Base-by-base conservation (phyloP, 2,329 filamentous ascomycete genomes). In the Fusarium lateritium region DNA sequence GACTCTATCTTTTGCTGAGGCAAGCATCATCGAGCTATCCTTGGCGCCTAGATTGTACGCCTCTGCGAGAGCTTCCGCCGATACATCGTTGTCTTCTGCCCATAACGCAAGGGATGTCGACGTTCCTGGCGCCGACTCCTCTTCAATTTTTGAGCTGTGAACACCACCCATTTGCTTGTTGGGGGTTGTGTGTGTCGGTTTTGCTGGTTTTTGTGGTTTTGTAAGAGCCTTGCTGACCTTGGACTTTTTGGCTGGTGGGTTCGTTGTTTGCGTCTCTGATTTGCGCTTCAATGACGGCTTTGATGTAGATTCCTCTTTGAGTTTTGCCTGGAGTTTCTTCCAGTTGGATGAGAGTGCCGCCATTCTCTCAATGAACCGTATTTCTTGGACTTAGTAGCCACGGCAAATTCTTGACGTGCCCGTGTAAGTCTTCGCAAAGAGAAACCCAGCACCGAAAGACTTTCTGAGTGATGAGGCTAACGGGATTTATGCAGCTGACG, bases 261-360 rank as follows among this genome's bases (percentile, higher is more conserved):
- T 67, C 34, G 69, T 55, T 33, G 73, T 38, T 67, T 76, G 69
- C 72, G 62, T 65, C 60, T 77, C 76, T 33, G 79, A 75, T 72
- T 85, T 83, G 67, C 84, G 80, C 65, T 84, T 83, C 15, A 78
- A 53, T 79, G 80, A 69, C n/a, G 78, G 61, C 17, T 77, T 73
- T 17, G 79, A 73, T n/a, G 78, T 62, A 28, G 81, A 78, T 62
- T 85, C 83, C 40, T 83, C 77, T 74, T 86, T 84, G 72, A 89
- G 80, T 73, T 85, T 86, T 69, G 87, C 86, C 80, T 94, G 91
- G 56, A 94, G 84, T 80, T 87, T 91, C 80, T 93, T 94, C 92
- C 92, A 94, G 77, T 94, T 94, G 55, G 87, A 89, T 14, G 89
- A 91, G 34, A 91, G 79, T 72, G 82, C 82, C 38, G 78, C 78